Evolutionary conservation across 371 early-diverging fungal genomes (phyloP).

Genomic region (Furculomyces boomerangus): DNA sequence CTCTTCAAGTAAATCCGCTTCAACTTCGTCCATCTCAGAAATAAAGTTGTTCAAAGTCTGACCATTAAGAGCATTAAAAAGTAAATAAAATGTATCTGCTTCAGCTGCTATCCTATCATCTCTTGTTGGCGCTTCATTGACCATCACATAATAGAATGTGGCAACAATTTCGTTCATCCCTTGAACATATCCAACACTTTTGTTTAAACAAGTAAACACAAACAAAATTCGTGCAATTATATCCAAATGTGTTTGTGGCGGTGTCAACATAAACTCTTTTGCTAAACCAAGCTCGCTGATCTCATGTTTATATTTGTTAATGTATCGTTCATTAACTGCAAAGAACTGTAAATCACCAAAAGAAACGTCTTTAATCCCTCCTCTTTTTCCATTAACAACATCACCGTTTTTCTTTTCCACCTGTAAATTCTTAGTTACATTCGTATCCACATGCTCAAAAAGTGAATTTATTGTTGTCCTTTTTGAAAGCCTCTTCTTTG

Average conservation of each 20-base stretch:
- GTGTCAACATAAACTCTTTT: slow-evolving; percentile 4
- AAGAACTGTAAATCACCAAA: not conserved
- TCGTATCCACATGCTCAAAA: too few relatives aligned
- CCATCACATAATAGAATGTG: slow-evolving; percentile 66
- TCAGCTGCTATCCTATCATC: slow-evolving; percentile 54
- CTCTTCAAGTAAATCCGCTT: not conserved
- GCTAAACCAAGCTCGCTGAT: slow-evolving; percentile 1
- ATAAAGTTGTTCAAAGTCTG: slow-evolving; percentile 68
- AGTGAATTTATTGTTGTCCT: too few relatives aligned
- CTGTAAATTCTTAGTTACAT: too few relatives aligned
- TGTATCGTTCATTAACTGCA: not conserved
- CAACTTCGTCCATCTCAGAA: slow-evolving; percentile 26
- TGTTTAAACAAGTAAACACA: slow-evolving; percentile 67
- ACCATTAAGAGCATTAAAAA: slow-evolving; percentile 44
- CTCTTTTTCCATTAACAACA: too few relatives aligned
- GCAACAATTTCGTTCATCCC: slow-evolving; percentile 80
- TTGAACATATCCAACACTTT: slow-evolving; percentile 75
- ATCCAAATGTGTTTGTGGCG: slow-evolving; percentile 62
- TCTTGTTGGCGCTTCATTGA: slow-evolving; percentile 29
- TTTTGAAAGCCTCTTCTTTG: too few relatives aligned
- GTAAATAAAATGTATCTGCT: slow-evolving; percentile 69
- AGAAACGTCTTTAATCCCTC: not conserved
- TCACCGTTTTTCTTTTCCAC: too few relatives aligned
- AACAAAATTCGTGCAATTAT: slow-evolving; percentile 65
- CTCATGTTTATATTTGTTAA: not conserved